These are phyloP conservation scores for Geotrichum fermentans DNA, from an alignment of 1,139 yeast species.

Conservation along the genomic window DNA sequence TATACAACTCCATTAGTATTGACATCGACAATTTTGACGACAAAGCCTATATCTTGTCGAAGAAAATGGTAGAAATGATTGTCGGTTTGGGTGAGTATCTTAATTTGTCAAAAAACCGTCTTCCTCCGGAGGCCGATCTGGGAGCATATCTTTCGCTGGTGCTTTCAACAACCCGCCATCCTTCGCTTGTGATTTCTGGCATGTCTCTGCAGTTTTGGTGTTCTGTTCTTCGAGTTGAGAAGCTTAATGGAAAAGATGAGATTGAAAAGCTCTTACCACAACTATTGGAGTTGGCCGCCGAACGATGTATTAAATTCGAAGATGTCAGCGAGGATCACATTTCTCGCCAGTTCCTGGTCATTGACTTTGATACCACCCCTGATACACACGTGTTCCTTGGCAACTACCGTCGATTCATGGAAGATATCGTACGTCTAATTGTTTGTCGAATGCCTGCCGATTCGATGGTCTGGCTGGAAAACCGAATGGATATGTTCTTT, in stretches of 20 bases:
- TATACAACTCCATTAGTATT: constrained; percentile 57
- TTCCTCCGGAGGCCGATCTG: constrained; percentile 51
- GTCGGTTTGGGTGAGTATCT: constrained; percentile 81
- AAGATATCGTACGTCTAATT: constrained; percentile 83
- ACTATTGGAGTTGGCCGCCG: constrained; percentile 70
- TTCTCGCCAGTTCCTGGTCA: constrained; percentile 61
- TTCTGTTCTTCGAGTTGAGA: constrained; percentile 76
- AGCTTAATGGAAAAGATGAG: constrained; percentile 46
- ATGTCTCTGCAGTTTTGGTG: constrained; percentile 94
- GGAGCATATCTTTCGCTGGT: constrained; percentile 67
- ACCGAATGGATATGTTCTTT: constrained; percentile 67
- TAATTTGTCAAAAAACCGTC: constrained; percentile 40
- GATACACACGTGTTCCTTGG: constrained; percentile 74
- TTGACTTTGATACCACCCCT: constrained; percentile 84
- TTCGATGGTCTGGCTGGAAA: constrained; percentile 77
- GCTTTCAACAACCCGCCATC: constrained; percentile 73
- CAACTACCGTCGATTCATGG: constrained; percentile 77
- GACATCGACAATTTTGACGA: constrained; percentile 81
- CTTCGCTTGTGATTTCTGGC: constrained; percentile 86
- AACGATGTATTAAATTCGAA: constrained; percentile 69
- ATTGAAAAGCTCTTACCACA: constrained; percentile 55
- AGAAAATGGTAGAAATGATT: constrained; percentile 89
- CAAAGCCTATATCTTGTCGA: constrained; percentile 66
- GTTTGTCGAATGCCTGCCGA: constrained; percentile 82
- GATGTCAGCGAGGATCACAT: constrained; percentile 61